Evolutionary conservation across 257 asterid species (phyloP), one percentile per base, ranked within the genome.

Genomic region (Solanum neorickii): DNA sequence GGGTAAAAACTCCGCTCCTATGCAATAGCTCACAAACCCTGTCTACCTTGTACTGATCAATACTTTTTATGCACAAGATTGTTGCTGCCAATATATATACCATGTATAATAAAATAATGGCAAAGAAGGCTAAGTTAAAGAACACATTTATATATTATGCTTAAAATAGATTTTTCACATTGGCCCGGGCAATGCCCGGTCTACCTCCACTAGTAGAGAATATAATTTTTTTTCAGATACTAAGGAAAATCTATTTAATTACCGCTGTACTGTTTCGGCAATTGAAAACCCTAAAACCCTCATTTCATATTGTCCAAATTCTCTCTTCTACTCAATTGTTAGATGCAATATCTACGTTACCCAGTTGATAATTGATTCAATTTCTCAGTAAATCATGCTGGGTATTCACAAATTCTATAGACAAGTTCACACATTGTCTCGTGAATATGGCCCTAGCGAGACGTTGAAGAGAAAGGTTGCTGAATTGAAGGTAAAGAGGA

Each of bases 401-500:
- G 92, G 92, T 49, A 69, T 91, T 88, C 87, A 91, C 11, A 90
- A 88, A 86, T 49, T 89, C 44, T 87, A 88, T 84, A 92, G 97
- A 89, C 90, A 93, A 84, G 11, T 92, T 86, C 98, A 95, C 78
- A 90, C 92, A 7, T 21, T 90, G 41, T 88, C 97, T 47, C 90
- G 91, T 89, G 92, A 90, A 68, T 68, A 6, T 84, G 88, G 91
- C 62, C 98, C 98, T 12, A 95, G 94, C 72, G 94, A 92, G 89
- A 91, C 93, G 31, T 92, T 97, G 92, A 95, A 89, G 93, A 93
- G 76, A 88, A 93, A 89, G 83, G 72, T 94, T 84, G 86, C 87
- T 37, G 95, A 92, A 82, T 27, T 94, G 47, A 92, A 93, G 89
- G 92, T 89, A 90, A 92, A 86, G 88, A 94, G 91, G 87, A 93